Evolutionary conservation across 225 moss, liverwort and hornwort genomes (phyloP), one percentile per base, ranked within the genome.

Genomic region (Thuidium tamariscinum): DNA sequence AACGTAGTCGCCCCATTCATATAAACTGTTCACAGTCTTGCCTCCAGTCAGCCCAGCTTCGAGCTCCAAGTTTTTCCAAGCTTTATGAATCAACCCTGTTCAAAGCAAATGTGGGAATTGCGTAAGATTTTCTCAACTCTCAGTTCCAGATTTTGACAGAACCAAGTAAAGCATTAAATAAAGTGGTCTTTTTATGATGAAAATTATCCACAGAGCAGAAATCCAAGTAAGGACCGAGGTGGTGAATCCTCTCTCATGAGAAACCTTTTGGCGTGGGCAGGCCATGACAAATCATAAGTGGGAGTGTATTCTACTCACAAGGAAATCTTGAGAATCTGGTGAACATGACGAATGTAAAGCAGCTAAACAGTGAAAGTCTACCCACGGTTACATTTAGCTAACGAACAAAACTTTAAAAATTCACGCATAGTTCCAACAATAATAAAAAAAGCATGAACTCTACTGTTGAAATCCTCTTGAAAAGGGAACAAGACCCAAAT

Each of bases 21-120:
- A 89, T 52, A 90, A 42, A 71, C 74, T 66, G 59, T 69, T 84
- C n/a, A 90, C 84, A 46, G 42, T 52, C 61, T 72, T 63, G 67
- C 68, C 85, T 76, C 82, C 81, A 56, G 90, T 82, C 48, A 46
- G 52, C 60, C 86, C 91, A 88, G 91, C 89, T 86, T 91, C 94
- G 12, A 86, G 67, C 77, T 89, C 84, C 82, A 96, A 84, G 88
- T 93, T 95, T 56, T 83, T 86, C 82, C 86, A 81, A 44, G 96
- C 95, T 86, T 93, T 96, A 22, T 89, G 57, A 59, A 95, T 92
- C 88, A 98, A 91, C 56, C 90, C 93, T 93, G 82, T 75, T 56
- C 75, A 75, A 32, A 85, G 49, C 80, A 80, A 44, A 85, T 18
- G 29, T 26, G 56, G 13, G 26, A 70, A 81, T 51, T n/a, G 32